Base-by-base conservation (phyloP, 1,284 basidiomycete genomes). In the Anthracocystis walkeri region DNA sequence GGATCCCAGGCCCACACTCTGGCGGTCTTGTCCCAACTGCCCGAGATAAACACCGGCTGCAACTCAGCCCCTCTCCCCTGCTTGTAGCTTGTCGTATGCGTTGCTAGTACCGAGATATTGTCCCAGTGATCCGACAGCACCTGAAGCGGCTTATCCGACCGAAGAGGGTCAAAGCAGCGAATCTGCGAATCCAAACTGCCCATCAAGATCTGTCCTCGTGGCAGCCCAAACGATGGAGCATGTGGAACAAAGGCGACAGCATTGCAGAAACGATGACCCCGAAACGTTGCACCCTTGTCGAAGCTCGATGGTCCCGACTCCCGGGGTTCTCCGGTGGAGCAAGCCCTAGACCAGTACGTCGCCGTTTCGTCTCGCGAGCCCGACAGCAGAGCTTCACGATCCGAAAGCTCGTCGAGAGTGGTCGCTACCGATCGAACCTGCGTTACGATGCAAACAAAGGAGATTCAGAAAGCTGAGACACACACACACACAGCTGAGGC, bases 21-120 rank as follows among this genome's bases (percentile, higher is more conserved):
- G 1, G 70, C 71, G 1, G 74, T 79, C 42, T 58, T 66, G 60
- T 79, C 77, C 77, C 77, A 79, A 18, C 75, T 77, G 0, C 56
- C 77, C 12, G 74, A 77, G 25, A 77, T 72, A 11, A 79, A 67
- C 21, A 58, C 31, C 2, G 67, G 48, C 44, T 16, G 25, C 27
- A 18, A 21, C 18, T 8, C 35, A 12, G 48, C 4, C 1, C 11
- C 10, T 0, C 23, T 11, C 14, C 29, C 48, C 20, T 20, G 18
- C 45, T 14, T 11, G 1, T 25, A 8, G 54, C 18, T 41, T 29
- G 25, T 27, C 31, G n/a, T 20, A 29, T 5, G 60, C 27, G 14
- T 58, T 35, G 54, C 29, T 18, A 77, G 25, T n/a, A 75, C 66
- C 2, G 71, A 75, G n/a, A 77, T 41, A 46, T 77, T 77, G 58